Base-by-base conservation (phyloP, 2,329 filamentous ascomycete species). In the Coniochaeta sp. region DNA sequence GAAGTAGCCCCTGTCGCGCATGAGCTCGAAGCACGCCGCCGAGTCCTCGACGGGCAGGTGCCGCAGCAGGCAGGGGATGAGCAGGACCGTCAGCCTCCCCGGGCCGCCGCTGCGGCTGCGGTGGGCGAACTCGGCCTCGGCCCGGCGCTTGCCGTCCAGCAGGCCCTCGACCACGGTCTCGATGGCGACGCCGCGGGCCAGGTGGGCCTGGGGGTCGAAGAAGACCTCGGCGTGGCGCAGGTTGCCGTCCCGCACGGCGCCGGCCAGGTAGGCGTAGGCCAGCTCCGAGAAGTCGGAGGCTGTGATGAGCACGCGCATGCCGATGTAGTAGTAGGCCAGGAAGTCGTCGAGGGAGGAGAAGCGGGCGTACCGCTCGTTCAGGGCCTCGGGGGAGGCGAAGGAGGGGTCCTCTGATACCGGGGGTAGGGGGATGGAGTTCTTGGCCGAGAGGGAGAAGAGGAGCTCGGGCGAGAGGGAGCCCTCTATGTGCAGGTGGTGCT, bases 401-500 rank as follows among this genome's bases (percentile, higher is more conserved):
- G 86, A 84, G 22, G 82, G 73, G 67, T 91, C 85, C 4, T 2
- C 2, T 7, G 54, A 19, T 11, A 28, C 9, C 5, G 72, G 62
- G 4, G 85, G 85, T 3, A 93, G 79, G 2, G 76, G 43, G 66
- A 92, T 82, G 59, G 77, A 77, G 78, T 93, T 91, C 68, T 83
- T 83, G 38, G 75, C 70, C 6, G 90, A 87, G 6, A 93, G 83
- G 33, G 77, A 69, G 76, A 92, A 93, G 63, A 92, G 83, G 43
- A 91, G 78, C 60, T 80, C 75, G 1, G 89, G 88, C 44, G 86
- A 85, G 40, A 93, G 80, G 14, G 88, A 87, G 60, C 90, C 90
- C 73, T 93, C 89, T 36, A 93, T 80, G 70, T 93, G 90, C 59
- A 93, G 82, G 74, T 93, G 90, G 69, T 92, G 89, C 72, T 93